These are phyloP conservation scores for Grosmannia serpens DNA, from an alignment of 2,329 filamentous ascomycete species.

Conservation along the genomic window DNA sequence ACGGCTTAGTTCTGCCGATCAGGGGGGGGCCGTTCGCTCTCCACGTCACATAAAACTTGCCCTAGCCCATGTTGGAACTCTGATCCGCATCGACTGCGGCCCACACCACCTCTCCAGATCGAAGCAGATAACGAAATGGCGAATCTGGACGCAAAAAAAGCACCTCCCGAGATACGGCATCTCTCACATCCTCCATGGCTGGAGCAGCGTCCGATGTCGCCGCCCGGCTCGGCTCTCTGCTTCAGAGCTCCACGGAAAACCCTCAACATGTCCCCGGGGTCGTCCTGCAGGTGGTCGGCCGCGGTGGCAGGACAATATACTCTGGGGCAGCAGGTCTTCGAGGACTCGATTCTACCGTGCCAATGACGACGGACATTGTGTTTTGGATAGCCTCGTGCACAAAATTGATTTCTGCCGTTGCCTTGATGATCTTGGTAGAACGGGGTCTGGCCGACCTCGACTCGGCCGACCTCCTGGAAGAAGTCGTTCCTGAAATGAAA, in stretches of 20 bases:
- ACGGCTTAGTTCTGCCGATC: too few relatives aligned
- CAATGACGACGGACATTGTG: not conserved
- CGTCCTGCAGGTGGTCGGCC: not conserved
- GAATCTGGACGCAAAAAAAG: not conserved
- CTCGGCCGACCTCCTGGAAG: not conserved
- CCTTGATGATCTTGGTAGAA: not conserved
- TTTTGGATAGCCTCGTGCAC: constrained; percentile 1
- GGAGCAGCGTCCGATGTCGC: not conserved
- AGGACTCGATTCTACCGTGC: not conserved
- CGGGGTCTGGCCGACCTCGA: not conserved
- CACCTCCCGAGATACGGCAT: not conserved
- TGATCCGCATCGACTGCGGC: not conserved
- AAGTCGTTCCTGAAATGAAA: not conserved
- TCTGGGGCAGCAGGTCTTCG: not conserved
- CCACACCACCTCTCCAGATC: not conserved
- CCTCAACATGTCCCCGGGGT: not conserved
- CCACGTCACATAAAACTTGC: not conserved
- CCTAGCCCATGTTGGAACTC: not conserved
- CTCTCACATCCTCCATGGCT: not conserved
- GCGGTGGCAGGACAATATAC: not conserved
- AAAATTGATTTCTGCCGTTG: not conserved
- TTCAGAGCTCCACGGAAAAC: not conserved
- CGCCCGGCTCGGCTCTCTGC: not conserved
- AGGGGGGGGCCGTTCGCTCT: too few relatives aligned
- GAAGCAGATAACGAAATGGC: not conserved